These are phyloP conservation scores for Mallotus nudiflorus DNA, from an alignment of 345 rosid species.

Conservation along the genomic window DNA sequence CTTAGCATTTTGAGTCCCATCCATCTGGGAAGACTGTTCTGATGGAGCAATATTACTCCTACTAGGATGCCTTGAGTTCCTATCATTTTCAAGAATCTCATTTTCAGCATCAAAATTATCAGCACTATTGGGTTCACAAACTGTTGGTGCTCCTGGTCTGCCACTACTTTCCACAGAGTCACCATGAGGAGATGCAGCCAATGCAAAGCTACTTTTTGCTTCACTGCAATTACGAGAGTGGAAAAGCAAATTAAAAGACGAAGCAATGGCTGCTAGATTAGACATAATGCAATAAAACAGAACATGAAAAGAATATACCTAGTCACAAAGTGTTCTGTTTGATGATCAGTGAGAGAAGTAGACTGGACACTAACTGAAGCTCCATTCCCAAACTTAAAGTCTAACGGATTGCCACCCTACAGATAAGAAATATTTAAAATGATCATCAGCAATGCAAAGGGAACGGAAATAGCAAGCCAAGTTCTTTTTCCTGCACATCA, in stretches of 20 bases:
- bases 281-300: conserved; percentile 15
- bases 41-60: conserved; percentile 56
- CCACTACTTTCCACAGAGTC: conserved; percentile 98
- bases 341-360: conserved; percentile 83
- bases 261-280: conserved; percentile 26
- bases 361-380: conserved; percentile 91
- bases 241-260: conserved; percentile 7
- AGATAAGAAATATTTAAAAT: conserved; percentile 23
- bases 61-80: conserved; percentile 44
- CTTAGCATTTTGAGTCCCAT: conserved; percentile 63
- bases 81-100: conserved; percentile 61
- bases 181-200: conserved; percentile 90
- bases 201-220: conserved; percentile 92
- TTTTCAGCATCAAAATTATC: conserved; percentile 91
- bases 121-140: conserved; percentile 84
- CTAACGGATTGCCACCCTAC: conserved; percentile 99
- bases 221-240: conserved; percentile 56
- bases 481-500: too few relatives aligned
- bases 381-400: conserved; percentile 77
- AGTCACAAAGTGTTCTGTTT: conserved; percentile 70
- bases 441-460: conserved; percentile 13
- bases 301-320: conserved; percentile 54
- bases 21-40: conserved; percentile 68
- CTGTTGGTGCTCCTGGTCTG: conserved; percentile 65
- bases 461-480: conserved; percentile 20